phyloP scores from a whole-genome alignment of 805 yeast species.

The Pichia thaimueangensis region DNA sequence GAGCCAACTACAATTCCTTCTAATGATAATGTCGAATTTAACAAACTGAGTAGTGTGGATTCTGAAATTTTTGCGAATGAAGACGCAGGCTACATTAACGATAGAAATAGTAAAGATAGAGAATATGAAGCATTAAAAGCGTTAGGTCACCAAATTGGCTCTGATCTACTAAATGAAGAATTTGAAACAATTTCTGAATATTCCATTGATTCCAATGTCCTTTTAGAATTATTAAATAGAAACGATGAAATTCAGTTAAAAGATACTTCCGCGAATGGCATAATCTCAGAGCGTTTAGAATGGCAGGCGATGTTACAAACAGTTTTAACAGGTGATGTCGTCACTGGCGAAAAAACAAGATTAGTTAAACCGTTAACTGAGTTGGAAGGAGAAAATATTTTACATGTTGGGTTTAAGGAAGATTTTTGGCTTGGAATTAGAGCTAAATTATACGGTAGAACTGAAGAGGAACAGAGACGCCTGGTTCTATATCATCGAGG shows the following conservation, averaged over 20 bases:
- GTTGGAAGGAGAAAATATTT: slow-evolving; percentile 38
- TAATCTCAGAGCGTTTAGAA: slow-evolving; percentile 70
- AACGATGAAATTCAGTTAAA: slow-evolving; percentile 32
- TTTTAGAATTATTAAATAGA: slow-evolving; percentile 27
- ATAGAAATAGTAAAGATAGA: slow-evolving; percentile 16
- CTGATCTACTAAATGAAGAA: slow-evolving; percentile 22
- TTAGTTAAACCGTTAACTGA: slow-evolving; percentile 45
- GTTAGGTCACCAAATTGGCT: slow-evolving; percentile 29
- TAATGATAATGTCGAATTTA: slow-evolving; percentile 20
- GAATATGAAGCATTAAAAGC: slow-evolving; percentile 28
- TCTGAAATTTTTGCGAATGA: slow-evolving; percentile 11
- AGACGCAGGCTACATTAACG: slow-evolving; percentile 6
- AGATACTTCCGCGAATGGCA: slow-evolving; percentile 22
- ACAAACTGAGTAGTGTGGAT: slow-evolving; percentile 2
- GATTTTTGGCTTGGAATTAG: slow-evolving; percentile 84
- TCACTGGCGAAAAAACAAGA: slow-evolving; percentile 80
- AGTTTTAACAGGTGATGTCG: slow-evolving; percentile 93
- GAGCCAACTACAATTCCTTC: slow-evolving; percentile 19
- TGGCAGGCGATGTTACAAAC: slow-evolving; percentile 94
- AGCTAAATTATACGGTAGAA: slow-evolving; percentile 74
- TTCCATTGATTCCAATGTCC: slow-evolving; percentile 31
- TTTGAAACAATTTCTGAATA: slow-evolving; percentile 31
- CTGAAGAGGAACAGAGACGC: slow-evolving; percentile 71
- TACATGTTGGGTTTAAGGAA: slow-evolving; percentile 54
- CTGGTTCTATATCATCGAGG: slow-evolving; percentile 64